Base-by-base conservation (phyloP, 2,329 filamentous ascomycete species). In the Calonectria fujianensis region DNA sequence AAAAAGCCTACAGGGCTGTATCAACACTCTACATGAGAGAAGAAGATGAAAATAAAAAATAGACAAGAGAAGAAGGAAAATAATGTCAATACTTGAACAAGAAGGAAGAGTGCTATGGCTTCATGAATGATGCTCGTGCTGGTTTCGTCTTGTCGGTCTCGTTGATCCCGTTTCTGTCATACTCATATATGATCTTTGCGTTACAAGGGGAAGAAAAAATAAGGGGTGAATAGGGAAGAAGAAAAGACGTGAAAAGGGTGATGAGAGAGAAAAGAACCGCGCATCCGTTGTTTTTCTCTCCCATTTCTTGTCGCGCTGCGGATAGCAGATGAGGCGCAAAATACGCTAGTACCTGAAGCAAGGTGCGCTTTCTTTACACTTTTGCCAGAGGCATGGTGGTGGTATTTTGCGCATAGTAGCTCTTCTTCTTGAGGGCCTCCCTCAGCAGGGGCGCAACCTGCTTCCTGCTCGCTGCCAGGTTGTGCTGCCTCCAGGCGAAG, bases 401-500 rank as follows among this genome's bases (percentile, higher is more conserved):
- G 32, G 2, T 35, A 35, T 35, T 35, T 35, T 35, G 32, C 2
- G 32, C 32, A 10, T 35, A 10, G 9, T 10, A 79, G 24, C 66
- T 78, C 73, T 69, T 78, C 73, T 76, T 79, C 77, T 84, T 85
- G 82, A 92, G 86, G 0, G 87, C 89, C 76, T 93, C 90, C 72
- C 92, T 89, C 81, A 94, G 80, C 78, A 94, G 87, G 16, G 94
- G 91, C 39, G 91, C 93, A 32, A 96, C 89, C 83, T 95, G 92
- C 84, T 94, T 94, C 77, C 93, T 87, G 79, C 92, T 93, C 72
- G 90, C 86, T 57, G 90, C 89, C 52, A 93, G 80, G 75, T 90
- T 89, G 27, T 88, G 87, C 85, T 96, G 94, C 78, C 85, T 87
- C 94, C 94, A 96, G 31, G 91, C 91, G 74, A 87, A 87, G 79